phyloP scores from a whole-genome alignment of 768 basidiomycete genomes.

The Lactarius evosmus region DNA sequence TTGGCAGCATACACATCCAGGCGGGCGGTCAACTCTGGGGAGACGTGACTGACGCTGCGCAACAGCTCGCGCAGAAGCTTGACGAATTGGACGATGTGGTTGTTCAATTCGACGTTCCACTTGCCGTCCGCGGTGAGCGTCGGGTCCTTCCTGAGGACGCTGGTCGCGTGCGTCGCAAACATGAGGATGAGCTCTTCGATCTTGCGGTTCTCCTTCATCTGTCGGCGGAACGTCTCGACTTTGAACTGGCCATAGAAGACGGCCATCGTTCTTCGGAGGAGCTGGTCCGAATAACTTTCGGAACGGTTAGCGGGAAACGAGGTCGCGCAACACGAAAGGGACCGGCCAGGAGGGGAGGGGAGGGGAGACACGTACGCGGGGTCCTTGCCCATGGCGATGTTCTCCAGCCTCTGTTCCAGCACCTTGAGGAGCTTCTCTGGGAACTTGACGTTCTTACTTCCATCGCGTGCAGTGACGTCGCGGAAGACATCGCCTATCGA shows the following conservation, averaged over 20 bases:
- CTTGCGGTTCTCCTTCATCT: constrained; percentile 95
- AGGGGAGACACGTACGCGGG: constrained; percentile 60
- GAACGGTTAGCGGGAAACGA: constrained; percentile 1
- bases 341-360: constrained; percentile 34
- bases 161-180: constrained; percentile 90
- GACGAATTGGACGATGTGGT: constrained; percentile 87
- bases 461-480: constrained; percentile 57
- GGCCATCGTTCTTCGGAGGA: constrained; percentile 85
- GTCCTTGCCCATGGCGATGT: constrained; percentile 92
- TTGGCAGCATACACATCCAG: constrained; percentile 84
- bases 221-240: constrained; percentile 77
- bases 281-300: constrained; percentile 80
- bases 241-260: constrained; percentile 90
- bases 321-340: background rate
- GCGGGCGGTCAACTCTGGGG: constrained; percentile 76
- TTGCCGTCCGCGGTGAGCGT: constrained; percentile 69
- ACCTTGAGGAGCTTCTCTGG: constrained; percentile 93
- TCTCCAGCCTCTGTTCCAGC: constrained; percentile 83
- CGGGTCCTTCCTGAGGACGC: constrained; percentile 86
- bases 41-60: constrained; percentile 66
- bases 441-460: constrained; percentile 84
- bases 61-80: constrained; percentile 81
- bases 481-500: constrained; percentile 78
- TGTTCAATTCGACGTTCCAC: constrained; percentile 92
- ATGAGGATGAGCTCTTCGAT: constrained; percentile 96